Base-by-base conservation (phyloP, 2,329 filamentous ascomycete species). In the Alternaria burnsii region DNA sequence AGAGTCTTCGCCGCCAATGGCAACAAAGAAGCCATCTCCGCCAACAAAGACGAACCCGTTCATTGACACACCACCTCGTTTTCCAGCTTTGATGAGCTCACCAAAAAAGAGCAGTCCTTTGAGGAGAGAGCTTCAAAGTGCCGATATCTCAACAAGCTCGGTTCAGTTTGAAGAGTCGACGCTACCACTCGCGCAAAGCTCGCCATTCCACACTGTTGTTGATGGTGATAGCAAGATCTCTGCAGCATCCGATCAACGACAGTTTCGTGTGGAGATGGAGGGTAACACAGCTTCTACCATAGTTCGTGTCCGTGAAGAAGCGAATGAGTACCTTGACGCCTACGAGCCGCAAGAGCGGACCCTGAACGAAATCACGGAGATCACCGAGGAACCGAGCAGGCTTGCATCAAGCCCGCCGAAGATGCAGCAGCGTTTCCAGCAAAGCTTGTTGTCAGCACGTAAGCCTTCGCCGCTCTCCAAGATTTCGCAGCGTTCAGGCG, bases 91-190 rank as follows among this genome's bases (percentile, higher is more conserved):
- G 5, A 66, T 66, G 24, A 65, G 65, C 7, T 75, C 75, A 6
- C 75, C 75, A 22, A 70, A 68, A 24, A 76, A 74, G 53, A 76
- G 74, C 43, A 78, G 76, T 60, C 76, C 75, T n/a, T 60, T 78
- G 32, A 68, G 75, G 26, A 63, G 67, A 26, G 75, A 77, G 55
- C 53, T 78, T 47, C 68, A 62, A 16, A 60, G 59, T 12, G 72
- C 72, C 2, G 73, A 75, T 16, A 68, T 72, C 47, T 69, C 71
- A 26, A 65, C 65, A 26, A 61, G 68, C 41, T 68, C 67, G 2
- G 61, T 60, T 5, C 69, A 65, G 16, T 50, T 62, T 40, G 58
- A 72, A 7, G 71, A 76, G 40, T 76, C 74, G 3, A 71, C 67
- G 8, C 59, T 77, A n/a, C 73, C 72, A 24, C 32, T 72, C 28